Conservation (phyloP, 2,329 filamentous ascomycete species). For the Metarhizium robertsii region DNA sequence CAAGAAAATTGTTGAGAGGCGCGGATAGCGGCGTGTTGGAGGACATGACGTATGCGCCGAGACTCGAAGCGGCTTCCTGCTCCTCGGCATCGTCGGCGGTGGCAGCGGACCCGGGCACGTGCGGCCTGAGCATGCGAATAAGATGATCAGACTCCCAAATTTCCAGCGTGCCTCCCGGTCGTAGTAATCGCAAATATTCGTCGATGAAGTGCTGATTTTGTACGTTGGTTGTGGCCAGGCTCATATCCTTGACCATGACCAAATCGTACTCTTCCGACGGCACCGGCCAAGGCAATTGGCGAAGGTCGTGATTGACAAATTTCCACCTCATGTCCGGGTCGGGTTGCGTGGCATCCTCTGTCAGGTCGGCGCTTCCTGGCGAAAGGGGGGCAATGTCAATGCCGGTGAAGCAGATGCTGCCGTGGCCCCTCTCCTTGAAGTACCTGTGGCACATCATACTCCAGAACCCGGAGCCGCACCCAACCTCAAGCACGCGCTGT, state of each 20-base stretch:
- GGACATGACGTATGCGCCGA: slow-evolving; percentile 75
- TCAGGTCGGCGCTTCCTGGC: slow-evolving; percentile 23
- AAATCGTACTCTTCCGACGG: slow-evolving; percentile 74
- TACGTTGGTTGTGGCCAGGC: slow-evolving; percentile 52
- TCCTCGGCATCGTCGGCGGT: slow-evolving; percentile 35
- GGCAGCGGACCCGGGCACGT: slow-evolving; percentile 46
- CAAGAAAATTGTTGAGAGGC: slow-evolving; percentile 71
- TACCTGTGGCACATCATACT: slow-evolving; percentile 79
- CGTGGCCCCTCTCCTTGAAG: slow-evolving; percentile 58
- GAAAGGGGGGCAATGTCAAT: slow-evolving; percentile 72
- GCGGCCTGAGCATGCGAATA: slow-evolving; percentile 73
- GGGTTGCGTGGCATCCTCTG: slow-evolving; percentile 34
- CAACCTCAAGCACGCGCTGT: slow-evolving; percentile 71
- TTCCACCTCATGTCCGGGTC: slow-evolving; percentile 75
- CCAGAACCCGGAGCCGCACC: slow-evolving; percentile 85
- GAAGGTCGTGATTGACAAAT: slow-evolving; percentile 81
- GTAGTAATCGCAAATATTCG: slow-evolving; percentile 69
- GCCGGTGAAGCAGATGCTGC: slow-evolving; percentile 68
- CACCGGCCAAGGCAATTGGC: slow-evolving; percentile 67
- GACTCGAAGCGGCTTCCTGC: slow-evolving; percentile 55
- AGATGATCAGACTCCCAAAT: slow-evolving; percentile 85
- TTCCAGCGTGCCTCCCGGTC: slow-evolving; percentile 70
- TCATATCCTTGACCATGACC: slow-evolving; percentile 79
- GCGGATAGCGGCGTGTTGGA: slow-evolving; percentile 73
- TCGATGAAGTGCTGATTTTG: slow-evolving; percentile 49